Evolutionary conservation across 176 grass and related monocot genomes (phyloP).

Genomic region (Oryza meridionalis): DNA sequence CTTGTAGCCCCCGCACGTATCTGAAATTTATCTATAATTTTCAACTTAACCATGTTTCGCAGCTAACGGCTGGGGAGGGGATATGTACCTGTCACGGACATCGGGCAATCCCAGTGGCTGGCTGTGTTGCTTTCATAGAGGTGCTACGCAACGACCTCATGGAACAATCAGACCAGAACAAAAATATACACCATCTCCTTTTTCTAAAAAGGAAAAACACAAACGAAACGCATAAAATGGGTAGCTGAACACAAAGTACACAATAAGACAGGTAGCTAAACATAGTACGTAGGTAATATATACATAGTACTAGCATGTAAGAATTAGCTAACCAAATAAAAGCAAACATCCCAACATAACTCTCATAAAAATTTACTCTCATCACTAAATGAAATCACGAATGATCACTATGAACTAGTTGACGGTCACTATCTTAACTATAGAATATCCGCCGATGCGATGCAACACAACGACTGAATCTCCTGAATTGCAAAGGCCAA

Average conservation of each 20-base stretch:
- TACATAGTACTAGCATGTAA: too few species aligned
- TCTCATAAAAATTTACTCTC: conserved; percentile 27
- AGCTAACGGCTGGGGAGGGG: too few species aligned
- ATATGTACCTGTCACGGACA: too few species aligned
- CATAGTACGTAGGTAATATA: too few species aligned
- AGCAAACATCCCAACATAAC: conserved; percentile 43
- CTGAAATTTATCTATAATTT: too few species aligned
- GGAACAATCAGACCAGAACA: neutral
- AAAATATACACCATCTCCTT: neutral
- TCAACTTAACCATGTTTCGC: too few species aligned
- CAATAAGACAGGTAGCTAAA: too few species aligned
- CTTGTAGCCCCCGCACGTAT: too few species aligned
- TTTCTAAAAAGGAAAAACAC: neutral
- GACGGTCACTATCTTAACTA: conserved; percentile 67
- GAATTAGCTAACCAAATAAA: too few species aligned
- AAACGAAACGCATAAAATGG: neutral
- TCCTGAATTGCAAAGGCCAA: conserved; percentile 61
- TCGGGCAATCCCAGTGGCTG: too few species aligned
- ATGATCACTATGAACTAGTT: neutral
- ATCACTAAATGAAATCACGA: neutral
- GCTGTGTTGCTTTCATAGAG: neutral
- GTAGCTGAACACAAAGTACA: conserved; percentile 12
- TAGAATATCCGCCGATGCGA: conserved; percentile 57
- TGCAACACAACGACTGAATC: conserved; percentile 77
- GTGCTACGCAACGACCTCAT: neutral